Conservation (phyloP, 116 monocot genomes). For the Papilionanthe hybrid region DNA sequence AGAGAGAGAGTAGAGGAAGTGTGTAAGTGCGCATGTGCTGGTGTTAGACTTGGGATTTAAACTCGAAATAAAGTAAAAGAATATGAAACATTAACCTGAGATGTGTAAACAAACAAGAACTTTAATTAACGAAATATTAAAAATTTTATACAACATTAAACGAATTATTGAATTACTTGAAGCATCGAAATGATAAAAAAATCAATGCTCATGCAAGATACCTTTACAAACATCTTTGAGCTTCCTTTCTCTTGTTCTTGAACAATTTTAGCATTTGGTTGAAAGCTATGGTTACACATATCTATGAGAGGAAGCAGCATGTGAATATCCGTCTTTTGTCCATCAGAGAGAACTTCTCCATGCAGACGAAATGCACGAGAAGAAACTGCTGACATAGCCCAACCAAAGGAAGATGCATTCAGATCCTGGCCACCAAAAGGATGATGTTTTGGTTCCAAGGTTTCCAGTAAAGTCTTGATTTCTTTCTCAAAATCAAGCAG, state of each 20-base stretch:
- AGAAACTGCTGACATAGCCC: conserved; percentile 98
- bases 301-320: conserved; percentile 96
- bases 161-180: not conserved
- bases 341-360: conserved; percentile 28
- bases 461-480: conserved; percentile 35
- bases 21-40: not conserved
- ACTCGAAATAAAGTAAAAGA: not conserved
- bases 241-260: conserved; percentile 45
- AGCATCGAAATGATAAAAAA: not conserved
- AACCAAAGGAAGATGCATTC: conserved; percentile 82
- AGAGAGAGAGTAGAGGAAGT: not conserved
- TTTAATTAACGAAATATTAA: not conserved
- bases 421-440: conserved; percentile 85
- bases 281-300: conserved; percentile 92
- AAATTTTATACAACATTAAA: conserved; percentile 1
- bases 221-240: conserved; percentile 62
- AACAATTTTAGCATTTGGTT: conserved; percentile 79
- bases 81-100: not conserved
- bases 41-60: not conserved
- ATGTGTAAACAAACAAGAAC: not conserved
- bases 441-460: conserved; percentile 41
- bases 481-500: conserved; percentile 81
- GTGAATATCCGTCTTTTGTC: conserved; percentile 34
- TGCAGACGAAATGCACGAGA: conserved; percentile 90
- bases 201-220: not conserved